A percentile compares a stretch with the other conserved stretches of the same genome.
Conservation (phyloP, 2,329 filamentous ascomycete genomes). For the Botryotinia convoluta region DNA sequence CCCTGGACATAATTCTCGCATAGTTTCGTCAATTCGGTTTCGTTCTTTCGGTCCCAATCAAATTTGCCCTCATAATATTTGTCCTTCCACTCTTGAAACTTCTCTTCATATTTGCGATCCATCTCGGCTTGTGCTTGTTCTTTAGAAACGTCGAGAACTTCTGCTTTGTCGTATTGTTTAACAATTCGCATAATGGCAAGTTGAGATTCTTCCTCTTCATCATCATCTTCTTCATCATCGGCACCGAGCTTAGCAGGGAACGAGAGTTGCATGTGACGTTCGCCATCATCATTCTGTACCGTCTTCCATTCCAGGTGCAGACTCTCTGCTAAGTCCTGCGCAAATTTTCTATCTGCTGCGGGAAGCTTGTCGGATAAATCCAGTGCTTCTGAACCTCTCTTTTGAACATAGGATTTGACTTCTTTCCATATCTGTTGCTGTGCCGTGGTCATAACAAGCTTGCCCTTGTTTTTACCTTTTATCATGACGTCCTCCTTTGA, state of each 20-base stretch:
- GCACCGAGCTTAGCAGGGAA: slow-evolving; percentile 49
- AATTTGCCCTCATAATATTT: slow-evolving; percentile 92
- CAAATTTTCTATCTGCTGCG: slow-evolving; percentile 87
- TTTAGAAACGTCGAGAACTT: slow-evolving; percentile 73
- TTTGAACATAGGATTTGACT: slow-evolving; percentile 79
- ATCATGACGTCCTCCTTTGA: slow-evolving; percentile 66
- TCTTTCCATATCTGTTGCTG: slow-evolving; percentile 82
- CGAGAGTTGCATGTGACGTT: slow-evolving; percentile 63
- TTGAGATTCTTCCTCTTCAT: slow-evolving; percentile 74
- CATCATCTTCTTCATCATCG: slow-evolving; percentile 60
- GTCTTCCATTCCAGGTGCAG: slow-evolving; percentile 65
- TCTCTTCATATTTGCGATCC: slow-evolving; percentile 82
- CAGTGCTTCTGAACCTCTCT: slow-evolving; percentile 61
- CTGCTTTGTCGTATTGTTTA: slow-evolving; percentile 86
- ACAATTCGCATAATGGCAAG: slow-evolving; percentile 82
- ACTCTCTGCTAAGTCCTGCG: slow-evolving; percentile 77
- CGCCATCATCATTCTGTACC: slow-evolving; percentile 60
- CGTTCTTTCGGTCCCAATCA: slow-evolving; percentile 78
- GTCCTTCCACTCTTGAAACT: slow-evolving; percentile 91
- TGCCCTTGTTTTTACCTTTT: slow-evolving; percentile 59
- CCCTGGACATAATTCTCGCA: slow-evolving; percentile 97
- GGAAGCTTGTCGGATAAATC: slow-evolving; percentile 72
- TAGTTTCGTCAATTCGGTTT: slow-evolving; percentile 75
- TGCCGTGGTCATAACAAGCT: slow-evolving; percentile 70
- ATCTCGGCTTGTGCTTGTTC: slow-evolving; percentile 78